A percentile compares a stretch with the other conserved stretches of the same genome.
Conservation (phyloP, 495 filamentous ascomycete genomes). For the Lasiosphaeria miniovina region DNA sequence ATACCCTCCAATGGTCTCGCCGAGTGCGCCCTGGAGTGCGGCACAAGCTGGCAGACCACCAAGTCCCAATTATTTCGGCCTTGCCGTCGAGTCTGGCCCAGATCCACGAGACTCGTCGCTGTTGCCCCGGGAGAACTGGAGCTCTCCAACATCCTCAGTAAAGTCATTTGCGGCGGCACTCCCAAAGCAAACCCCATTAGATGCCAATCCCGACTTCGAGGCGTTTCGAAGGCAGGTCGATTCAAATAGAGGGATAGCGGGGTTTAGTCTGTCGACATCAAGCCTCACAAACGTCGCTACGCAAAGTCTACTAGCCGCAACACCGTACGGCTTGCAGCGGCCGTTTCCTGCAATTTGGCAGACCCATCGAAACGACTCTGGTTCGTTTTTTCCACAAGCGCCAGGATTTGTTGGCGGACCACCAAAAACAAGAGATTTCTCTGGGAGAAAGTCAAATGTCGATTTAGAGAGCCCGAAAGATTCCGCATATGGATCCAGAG, state of each 20-base stretch:
- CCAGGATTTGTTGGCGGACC: constrained; percentile 6
- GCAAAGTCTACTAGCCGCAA: constrained; percentile 23
- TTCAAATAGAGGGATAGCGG: constrained; percentile 44
- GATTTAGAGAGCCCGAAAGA: constrained; percentile 39
- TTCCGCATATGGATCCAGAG: constrained; percentile 46
- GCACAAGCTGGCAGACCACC: constrained; percentile 43
- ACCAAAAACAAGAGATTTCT: constrained; percentile 10
- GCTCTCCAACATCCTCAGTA: constrained; percentile 62
- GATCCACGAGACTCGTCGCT: constrained; percentile 60
- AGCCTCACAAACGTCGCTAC: constrained; percentile 36
- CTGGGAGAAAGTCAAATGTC: constrained; percentile 15
- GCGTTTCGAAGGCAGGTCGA: constrained; percentile 70
- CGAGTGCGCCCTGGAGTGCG: constrained; percentile 26
- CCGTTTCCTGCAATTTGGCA: constrained; percentile 39
- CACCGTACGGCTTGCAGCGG: constrained; percentile 32
- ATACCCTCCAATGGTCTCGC: constrained; percentile 39
- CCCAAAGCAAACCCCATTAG: constrained; percentile 64
- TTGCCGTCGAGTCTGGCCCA: constrained; percentile 57
- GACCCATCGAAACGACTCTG: constrained; percentile 38
- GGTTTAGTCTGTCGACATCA: constrained; percentile 50
- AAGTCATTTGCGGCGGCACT: constrained; percentile 65
- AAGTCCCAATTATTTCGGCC: constrained; percentile 81
- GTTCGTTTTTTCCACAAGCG: constrained; percentile 23
- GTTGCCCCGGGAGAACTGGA: constrained; percentile 67
- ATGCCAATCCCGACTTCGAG: constrained; percentile 75